Base-by-base conservation (phyloP, 768 basidiomycete genomes). In the Tylopilus intermedius region DNA sequence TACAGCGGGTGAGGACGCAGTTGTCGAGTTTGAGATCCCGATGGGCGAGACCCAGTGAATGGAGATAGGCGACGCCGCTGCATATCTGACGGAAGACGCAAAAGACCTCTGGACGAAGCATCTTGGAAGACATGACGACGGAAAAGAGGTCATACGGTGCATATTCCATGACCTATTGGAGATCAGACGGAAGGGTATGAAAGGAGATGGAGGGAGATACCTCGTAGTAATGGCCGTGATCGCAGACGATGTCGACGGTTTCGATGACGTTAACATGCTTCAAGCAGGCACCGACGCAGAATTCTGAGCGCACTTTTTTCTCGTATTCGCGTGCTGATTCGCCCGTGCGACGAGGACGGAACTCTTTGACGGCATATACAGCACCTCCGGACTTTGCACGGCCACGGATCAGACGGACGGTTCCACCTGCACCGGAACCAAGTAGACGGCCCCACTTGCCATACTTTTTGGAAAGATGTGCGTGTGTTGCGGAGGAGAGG, bases 21-120 rank as follows among this genome's bases (percentile, higher is more conserved):
- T 99, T 99, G 76, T 99, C 96, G 55, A 99, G 88, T 72, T 99
- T 99, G 73, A 99, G 83, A 71, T 99, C 96, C 42, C 96, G 90
- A 66, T 99, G 96, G 5, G 96, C 96, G 47, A 98, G 86, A 26
- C 96, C 96, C 76, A 98, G 85, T 59, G 90, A 88, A 72, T 99
- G 96, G 45, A 99, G 84, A 68, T 99, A 98, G 70, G 95, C 90
- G 57, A 99, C 95, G 51, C 96, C 96, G 62, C 92, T 89, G 71
- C 94, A 91, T 61, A 99, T 97, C 72, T 99, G 96, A 55, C 94
- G 90, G 74, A 98, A 98, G 58, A 98, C 93, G 68, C 96, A 99
- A 75, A 96, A 98, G 50, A 97, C 94, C 72, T 99, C 95, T 47
- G 94, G 94, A 22, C 96, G 88, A 55, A 86, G 82, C 96, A 99